Conservation (phyloP, 106 monocot genomes). For the Phalaenopsis equestris region DNA sequence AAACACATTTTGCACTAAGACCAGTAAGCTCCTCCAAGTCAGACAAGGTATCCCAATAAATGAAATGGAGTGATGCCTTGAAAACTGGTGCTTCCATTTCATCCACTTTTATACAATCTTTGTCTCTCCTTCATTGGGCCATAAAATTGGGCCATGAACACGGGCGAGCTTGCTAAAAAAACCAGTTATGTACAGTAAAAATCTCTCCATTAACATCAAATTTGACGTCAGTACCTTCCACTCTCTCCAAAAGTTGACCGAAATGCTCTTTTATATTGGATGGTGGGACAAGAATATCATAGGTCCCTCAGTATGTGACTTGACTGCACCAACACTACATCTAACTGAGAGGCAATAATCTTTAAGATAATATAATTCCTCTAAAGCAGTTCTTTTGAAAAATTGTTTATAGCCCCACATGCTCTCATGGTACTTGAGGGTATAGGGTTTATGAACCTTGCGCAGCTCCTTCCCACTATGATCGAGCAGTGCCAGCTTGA, state of each 20-base stretch:
- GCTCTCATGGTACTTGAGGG: conserved; percentile 17
- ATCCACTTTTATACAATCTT: conserved; percentile 58
- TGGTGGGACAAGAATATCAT: conserved; percentile 55
- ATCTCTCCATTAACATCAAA: conserved; percentile 81
- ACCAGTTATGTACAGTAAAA: conserved; percentile 75
- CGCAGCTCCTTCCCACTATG: conserved; percentile 13
- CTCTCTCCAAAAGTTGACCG: conserved; percentile 58
- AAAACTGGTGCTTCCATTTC: conserved; percentile 92
- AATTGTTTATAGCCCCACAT: conserved; percentile 33
- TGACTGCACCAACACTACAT: conserved; percentile 42
- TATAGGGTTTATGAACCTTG: conserved; percentile 20
- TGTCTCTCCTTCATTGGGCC: conserved; percentile 81
- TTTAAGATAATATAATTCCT: conserved; percentile 36
- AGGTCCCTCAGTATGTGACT: conserved; percentile 82
- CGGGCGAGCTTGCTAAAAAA: conserved; percentile 74
- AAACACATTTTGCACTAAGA: conserved; percentile 14
- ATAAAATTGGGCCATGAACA: conserved; percentile 95
- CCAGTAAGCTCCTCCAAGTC: conserved; percentile 23
- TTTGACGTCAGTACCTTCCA: conserved; percentile 50
- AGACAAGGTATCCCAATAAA: conserved; percentile 28
- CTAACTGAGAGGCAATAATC: conserved; percentile 36
- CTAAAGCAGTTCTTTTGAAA: conserved; percentile 23
- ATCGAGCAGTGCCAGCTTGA: conserved; percentile 15
- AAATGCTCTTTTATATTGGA: conserved; percentile 69
- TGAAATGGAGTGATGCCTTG: conserved; percentile 49